These are phyloP conservation scores for Pythium aquatile DNA, from an alignment of 352 stramenopile genomes.

Conservation along the genomic window DNA sequence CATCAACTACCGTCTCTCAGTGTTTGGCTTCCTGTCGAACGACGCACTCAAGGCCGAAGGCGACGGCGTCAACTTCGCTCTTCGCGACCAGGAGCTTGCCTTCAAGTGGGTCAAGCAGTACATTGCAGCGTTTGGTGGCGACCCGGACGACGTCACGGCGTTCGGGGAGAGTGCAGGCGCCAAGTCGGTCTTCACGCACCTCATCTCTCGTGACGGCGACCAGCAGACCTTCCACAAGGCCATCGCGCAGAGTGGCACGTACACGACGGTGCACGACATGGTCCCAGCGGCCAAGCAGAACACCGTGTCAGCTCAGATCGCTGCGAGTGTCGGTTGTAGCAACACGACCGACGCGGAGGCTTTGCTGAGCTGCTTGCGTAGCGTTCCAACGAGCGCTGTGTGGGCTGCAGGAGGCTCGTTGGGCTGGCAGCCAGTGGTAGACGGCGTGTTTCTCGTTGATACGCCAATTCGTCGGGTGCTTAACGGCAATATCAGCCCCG, in stretches of 20 bases:
- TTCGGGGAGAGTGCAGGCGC: conserved; percentile 25
- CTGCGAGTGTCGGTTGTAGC: not conserved
- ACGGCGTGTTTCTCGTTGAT: conserved; percentile 11
- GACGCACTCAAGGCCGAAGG: conserved; percentile 1
- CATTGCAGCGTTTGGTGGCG: conserved; percentile 39
- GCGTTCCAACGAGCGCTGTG: conserved; percentile 1
- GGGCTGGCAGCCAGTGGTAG: conserved; percentile 12
- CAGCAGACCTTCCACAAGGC: conserved; percentile 19
- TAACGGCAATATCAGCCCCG: not conserved
- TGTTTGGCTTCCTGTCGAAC: conserved; percentile 8
- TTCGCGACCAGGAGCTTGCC: conserved; percentile 31
- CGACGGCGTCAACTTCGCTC: conserved; percentile 24
- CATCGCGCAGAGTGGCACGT: conserved; percentile 17
- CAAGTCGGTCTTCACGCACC: conserved; percentile 6
- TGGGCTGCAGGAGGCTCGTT: conserved; percentile 11
- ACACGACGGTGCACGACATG: not conserved
- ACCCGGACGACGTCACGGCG: conserved; percentile 37
- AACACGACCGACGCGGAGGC: not conserved
- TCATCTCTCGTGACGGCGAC: conserved; percentile 18
- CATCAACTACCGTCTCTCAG: not conserved
- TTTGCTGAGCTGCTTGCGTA: conserved; percentile 6
- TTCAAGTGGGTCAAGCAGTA: conserved; percentile 41
- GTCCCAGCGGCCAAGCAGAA: conserved; percentile 1
- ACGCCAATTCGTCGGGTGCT: not conserved
- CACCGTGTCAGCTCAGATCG: not conserved